Percentiles rank a stretch among this genome's conserved stretches.
Conservation (phyloP, 2,329 filamentous ascomycete genomes). For the Penicillium expansum region DNA sequence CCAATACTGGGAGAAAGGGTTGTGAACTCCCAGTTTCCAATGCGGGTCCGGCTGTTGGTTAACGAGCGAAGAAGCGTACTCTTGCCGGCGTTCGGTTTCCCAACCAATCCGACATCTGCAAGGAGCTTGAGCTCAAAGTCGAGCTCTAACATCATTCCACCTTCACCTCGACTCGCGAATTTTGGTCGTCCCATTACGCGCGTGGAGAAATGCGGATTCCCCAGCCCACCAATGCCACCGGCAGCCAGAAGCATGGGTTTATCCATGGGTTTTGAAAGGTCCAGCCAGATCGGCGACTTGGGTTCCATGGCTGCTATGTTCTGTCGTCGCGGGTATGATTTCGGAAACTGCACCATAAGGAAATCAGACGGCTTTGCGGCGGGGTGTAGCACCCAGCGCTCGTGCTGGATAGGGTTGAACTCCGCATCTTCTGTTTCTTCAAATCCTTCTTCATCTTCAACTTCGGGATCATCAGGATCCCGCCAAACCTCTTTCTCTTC, state of each 20-base stretch:
- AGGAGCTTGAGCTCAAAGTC: slow-evolving; percentile 92
- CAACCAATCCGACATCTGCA: slow-evolving; percentile 91
- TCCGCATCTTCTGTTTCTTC: slow-evolving; percentile 43
- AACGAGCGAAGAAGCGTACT: slow-evolving; percentile 85
- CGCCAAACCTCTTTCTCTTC: slow-evolving; percentile 23
- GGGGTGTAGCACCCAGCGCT: slow-evolving; percentile 86
- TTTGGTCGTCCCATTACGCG: slow-evolving; percentile 72
- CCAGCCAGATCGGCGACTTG: slow-evolving; percentile 67
- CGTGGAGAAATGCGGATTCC: slow-evolving; percentile 89
- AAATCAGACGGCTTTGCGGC: slow-evolving; percentile 72
- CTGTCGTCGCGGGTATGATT: slow-evolving; percentile 55
- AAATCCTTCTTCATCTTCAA: slow-evolving; percentile 11
- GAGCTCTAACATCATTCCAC: slow-evolving; percentile 72
- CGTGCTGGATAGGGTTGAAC: slow-evolving; percentile 48
- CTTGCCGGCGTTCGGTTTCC: slow-evolving; percentile 93
- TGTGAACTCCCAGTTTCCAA: slow-evolving; percentile 96
- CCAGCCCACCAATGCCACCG: slow-evolving; percentile 83
- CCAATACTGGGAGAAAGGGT: slow-evolving; percentile 94
- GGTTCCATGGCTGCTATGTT: slow-evolving; percentile 66
- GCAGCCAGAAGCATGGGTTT: slow-evolving; percentile 81
- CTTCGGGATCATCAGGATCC: background rate
- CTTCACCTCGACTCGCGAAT: slow-evolving; percentile 83
- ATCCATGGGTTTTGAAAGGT: slow-evolving; percentile 73
- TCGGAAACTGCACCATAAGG: slow-evolving; percentile 57
- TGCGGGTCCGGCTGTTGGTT: slow-evolving; percentile 81